Evolutionary conservation across 2,329 filamentous ascomycete genomes (phyloP).

Genomic region (Pestalotiopsis sp.): DNA sequence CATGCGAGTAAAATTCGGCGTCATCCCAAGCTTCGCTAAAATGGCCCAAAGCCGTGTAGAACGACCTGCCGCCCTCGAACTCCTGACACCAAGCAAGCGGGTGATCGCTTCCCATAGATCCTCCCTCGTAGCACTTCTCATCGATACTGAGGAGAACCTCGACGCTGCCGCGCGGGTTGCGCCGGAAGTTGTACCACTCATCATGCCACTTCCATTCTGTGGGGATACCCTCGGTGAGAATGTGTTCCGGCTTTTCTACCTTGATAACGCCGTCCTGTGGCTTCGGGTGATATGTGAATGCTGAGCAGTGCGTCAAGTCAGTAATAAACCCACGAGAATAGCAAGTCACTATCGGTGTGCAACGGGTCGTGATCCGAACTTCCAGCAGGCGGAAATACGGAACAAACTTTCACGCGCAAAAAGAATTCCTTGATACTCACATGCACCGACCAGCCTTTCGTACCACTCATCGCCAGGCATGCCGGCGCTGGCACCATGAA

Average conservation of each 20-base stretch:
- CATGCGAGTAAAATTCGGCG: conserved; percentile 27
- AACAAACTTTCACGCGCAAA: no score
- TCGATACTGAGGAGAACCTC: conserved; percentile 39
- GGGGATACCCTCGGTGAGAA: conserved; percentile 27
- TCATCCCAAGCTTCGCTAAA: conserved; percentile 43
- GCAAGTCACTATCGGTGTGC: no score
- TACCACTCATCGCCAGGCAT: conserved; percentile 39
- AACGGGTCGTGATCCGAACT: no score
- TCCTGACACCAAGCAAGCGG: conserved; percentile 44
- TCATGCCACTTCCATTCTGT: conserved; percentile 37
- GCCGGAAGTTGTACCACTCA: conserved; percentile 47
- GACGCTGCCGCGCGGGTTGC: conserved; percentile 31
- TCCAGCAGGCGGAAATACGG: no score
- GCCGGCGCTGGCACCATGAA: conserved; percentile 42
- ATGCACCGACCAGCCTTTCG: conserved; percentile 27
- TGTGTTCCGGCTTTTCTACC: conserved; percentile 32
- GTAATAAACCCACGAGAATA: neutral
- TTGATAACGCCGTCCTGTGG: conserved; percentile 36
- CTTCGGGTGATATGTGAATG: conserved; percentile 40
- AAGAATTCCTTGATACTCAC: no score
- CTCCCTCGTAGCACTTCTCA: conserved; percentile 38
- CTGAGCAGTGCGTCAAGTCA: conserved; percentile 26
- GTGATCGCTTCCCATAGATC: conserved; percentile 38
- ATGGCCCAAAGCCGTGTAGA: conserved; percentile 46
- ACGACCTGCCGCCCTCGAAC: conserved; percentile 40